Conservation (phyloP, 257 asterid species). For the Lavandula angustifolia region DNA sequence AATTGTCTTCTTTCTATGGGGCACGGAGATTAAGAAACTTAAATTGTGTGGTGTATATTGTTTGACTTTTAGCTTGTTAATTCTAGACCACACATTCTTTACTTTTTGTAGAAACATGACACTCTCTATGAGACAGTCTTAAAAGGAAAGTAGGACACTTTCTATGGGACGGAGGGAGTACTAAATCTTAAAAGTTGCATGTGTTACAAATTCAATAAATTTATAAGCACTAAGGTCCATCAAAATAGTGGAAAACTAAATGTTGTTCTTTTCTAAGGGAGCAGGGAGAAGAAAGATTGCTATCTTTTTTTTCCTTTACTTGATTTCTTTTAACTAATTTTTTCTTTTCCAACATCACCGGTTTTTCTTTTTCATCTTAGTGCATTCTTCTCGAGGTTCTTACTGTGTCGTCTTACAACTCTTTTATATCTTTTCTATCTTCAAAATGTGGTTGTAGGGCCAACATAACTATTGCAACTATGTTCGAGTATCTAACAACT, state of each 20-base stretch:
- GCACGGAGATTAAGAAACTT: too few species aligned
- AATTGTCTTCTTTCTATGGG: too few species aligned
- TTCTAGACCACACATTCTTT: too few species aligned
- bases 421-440: not conserved
- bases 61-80: too few species aligned
- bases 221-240: constrained; percentile 15
- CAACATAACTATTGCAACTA: not conserved
- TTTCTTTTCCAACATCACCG: not conserved
- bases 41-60: too few species aligned
- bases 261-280: constrained; percentile 1
- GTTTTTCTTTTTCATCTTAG: not conserved
- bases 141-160: too few species aligned
- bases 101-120: too few species aligned
- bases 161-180: too few species aligned
- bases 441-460: not conserved
- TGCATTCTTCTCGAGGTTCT: not conserved
- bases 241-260: not conserved
- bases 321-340: not conserved
- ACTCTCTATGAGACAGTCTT: too few species aligned
- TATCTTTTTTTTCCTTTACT: not conserved
- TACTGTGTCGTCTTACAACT: not conserved
- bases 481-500: not conserved
- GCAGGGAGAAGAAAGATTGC: not conserved
- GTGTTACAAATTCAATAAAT: not conserved
- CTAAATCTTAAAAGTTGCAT: constrained; percentile 4